A percentile compares a stretch with the other conserved stretches of the same genome.
phyloP scores from a whole-genome alignment of 2,329 filamentous ascomycete genomes.

The Xylariaceae sp. region DNA sequence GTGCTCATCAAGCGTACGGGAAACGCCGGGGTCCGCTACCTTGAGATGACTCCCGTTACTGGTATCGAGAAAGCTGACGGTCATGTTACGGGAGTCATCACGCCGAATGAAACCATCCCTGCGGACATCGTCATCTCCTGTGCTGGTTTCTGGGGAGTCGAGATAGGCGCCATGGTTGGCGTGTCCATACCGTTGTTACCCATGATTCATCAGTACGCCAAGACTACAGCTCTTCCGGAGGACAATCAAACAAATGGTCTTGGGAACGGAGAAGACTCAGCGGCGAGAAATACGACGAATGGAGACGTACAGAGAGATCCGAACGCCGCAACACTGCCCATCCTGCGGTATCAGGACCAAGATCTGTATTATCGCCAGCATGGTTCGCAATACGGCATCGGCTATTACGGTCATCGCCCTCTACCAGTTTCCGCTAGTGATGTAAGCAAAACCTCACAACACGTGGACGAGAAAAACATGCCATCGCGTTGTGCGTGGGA shows the following conservation, averaged over 20 bases:
- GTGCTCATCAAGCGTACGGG: slow-evolving; percentile 15
- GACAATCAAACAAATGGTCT: background rate
- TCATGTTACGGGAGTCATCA: slow-evolving; percentile 17
- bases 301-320: slow-evolving; percentile 2
- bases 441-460: slow-evolving; percentile 9
- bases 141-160: slow-evolving; percentile 20
- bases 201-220: slow-evolving; percentile 20
- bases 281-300: slow-evolving; percentile 3
- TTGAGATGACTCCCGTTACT: slow-evolving; percentile 16
- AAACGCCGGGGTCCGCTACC: slow-evolving; percentile 16
- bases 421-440: slow-evolving; percentile 13
- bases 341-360: slow-evolving; percentile 18
- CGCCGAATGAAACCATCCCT: slow-evolving; percentile 8
- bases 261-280: slow-evolving; percentile 3
- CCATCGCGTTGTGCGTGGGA: slow-evolving; percentile 16
- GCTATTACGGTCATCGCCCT: slow-evolving; percentile 19
- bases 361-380: slow-evolving; percentile 20
- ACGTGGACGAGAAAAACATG: slow-evolving; percentile 18
- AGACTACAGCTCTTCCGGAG: slow-evolving; percentile 10
- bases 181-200: slow-evolving; percentile 17
- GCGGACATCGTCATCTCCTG: slow-evolving; percentile 18
- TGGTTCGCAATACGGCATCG: slow-evolving; percentile 15
- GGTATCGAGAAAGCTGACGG: slow-evolving; percentile 11
- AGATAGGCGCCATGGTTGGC: slow-evolving; percentile 18
- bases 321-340: slow-evolving; percentile 14